phyloP scores from a whole-genome alignment of 306 rosid genomes.

The Vicia sativa region DNA sequence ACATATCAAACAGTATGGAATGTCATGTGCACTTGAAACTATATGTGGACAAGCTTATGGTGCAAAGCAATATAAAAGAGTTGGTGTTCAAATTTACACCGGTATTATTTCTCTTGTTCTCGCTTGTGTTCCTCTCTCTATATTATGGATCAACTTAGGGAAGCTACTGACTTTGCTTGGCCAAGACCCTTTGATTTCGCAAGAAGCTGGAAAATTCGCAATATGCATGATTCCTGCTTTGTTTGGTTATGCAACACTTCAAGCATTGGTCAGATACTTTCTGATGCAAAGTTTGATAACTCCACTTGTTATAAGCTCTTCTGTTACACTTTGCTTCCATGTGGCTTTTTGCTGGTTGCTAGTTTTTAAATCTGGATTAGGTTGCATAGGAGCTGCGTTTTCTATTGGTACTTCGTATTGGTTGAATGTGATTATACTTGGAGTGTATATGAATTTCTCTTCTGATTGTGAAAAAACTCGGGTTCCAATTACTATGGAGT shows the following conservation, averaged over 20 bases:
- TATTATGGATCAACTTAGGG: constrained; percentile 65
- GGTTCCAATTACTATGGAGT: constrained; percentile 58
- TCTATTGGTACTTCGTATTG: constrained; percentile 76
- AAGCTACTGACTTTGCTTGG: constrained; percentile 59
- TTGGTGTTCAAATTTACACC: constrained; percentile 59
- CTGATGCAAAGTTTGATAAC: constrained; percentile 62
- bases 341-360: constrained; percentile 69
- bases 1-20: constrained; percentile 55
- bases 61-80: constrained; percentile 59
- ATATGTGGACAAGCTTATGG: constrained; percentile 72
- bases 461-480: constrained; percentile 51
- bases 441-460: constrained; percentile 57
- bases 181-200: constrained; percentile 82
- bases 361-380: constrained; percentile 62
- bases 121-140: constrained; percentile 61
- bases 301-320: constrained; percentile 65
- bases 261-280: constrained; percentile 62
- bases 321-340: constrained; percentile 57
- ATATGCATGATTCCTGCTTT: constrained; percentile 75
- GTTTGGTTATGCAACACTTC: constrained; percentile 70
- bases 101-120: constrained; percentile 57
- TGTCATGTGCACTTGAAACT: constrained; percentile 74
- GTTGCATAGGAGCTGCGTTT: constrained; percentile 75
- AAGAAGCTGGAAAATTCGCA: constrained; percentile 69
- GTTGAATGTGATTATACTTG: constrained; percentile 71